Evolutionary conservation across 176 grass and related monocot genomes (phyloP), one percentile per base, ranked within the genome.

Genomic region (Juncus inflexus): DNA sequence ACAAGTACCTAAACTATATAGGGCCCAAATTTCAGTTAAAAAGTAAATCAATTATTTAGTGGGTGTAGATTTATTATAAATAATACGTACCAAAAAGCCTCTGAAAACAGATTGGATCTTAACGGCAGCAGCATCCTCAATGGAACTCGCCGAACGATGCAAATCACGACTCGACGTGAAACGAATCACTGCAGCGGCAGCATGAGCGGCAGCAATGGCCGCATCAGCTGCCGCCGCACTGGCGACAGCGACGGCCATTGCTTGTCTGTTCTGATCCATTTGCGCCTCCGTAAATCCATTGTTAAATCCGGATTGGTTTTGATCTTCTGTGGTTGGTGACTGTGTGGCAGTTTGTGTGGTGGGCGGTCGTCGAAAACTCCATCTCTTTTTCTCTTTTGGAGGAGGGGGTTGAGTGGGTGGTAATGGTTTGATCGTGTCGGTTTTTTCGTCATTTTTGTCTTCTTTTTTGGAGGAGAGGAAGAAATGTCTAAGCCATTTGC

Each of bases 71-170:
- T 47, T 47, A 47, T 47, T 47, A 9, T 47, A 47, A 12, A 53
- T 42, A 40, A 75, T 57, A 39, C 67, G 64, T 65, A 96, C 92
- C 87, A 91, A 82, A 19, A 88, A 89, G 35, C 81, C 87, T 78
- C 87, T 85, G 74, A 89, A 97, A 7, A 73, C 58, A 6, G 92
- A 76, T 72, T 97, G 92, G 66, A 97, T 91, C 55, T 73, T 88
- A 49, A 79, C 79, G 3, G 84, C 91, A 3, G 91, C 87, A 3
- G 61, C 75, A 15, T 75, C 79, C 79, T 85, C 87, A 3, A 14
- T 57, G 12, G 73, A 12, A 15, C 59, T 62, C 16, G 70, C 45
- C 38, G 38, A 66, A 55, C 45, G 58, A 59, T 60, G 12, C 6
- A 49, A 58, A 14, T 65, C 62, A 40, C 70, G 55, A 5, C 77